Percentiles rank a stretch among this genome's conserved stretches.
Evolutionary conservation across 2,329 filamentous ascomycete genomes (phyloP).

Genomic region (Chrysoporthe deuterocubensis): DNA sequence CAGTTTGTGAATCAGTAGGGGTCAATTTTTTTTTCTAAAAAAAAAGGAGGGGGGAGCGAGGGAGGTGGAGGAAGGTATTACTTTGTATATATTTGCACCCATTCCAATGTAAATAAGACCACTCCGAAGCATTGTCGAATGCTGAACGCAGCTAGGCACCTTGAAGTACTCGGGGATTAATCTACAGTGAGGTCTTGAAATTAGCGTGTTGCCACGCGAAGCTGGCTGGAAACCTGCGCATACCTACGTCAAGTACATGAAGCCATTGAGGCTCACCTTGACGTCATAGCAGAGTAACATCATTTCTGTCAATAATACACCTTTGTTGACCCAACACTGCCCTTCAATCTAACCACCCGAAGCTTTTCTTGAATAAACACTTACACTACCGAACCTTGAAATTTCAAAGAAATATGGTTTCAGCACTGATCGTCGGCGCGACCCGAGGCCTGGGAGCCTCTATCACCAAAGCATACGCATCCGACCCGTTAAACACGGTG

Average conservation of each 20-base stretch:
- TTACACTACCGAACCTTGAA: not conserved
- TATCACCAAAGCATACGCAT: conserved; percentile 61
- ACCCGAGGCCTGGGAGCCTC: conserved; percentile 70
- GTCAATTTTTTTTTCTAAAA: no score
- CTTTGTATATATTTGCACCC: not conserved
- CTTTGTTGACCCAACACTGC: not conserved
- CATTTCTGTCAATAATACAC: conserved; percentile 6
- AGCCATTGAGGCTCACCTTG: conserved; percentile 10
- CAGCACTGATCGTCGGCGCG: conserved; percentile 67
- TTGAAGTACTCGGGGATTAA: not conserved
- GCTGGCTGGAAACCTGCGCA: not conserved
- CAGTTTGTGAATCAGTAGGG: conserved; percentile 48
- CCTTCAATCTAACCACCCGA: not conserved
- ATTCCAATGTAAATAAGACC: not conserved
- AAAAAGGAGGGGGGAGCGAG: not conserved
- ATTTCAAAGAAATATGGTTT: conserved; percentile 42
- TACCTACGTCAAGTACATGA: not conserved
- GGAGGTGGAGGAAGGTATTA: not conserved
- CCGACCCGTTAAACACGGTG: conserved; percentile 51
- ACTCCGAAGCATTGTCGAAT: not conserved
- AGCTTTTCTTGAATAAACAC: not conserved
- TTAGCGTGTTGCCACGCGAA: not conserved
- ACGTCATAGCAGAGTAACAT: conserved; percentile 24
- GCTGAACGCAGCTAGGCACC: not conserved
- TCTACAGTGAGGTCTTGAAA: not conserved